phyloP scores from a whole-genome alignment of 1,284 basidiomycete genomes.

The Microstroma glucosiphilum region DNA sequence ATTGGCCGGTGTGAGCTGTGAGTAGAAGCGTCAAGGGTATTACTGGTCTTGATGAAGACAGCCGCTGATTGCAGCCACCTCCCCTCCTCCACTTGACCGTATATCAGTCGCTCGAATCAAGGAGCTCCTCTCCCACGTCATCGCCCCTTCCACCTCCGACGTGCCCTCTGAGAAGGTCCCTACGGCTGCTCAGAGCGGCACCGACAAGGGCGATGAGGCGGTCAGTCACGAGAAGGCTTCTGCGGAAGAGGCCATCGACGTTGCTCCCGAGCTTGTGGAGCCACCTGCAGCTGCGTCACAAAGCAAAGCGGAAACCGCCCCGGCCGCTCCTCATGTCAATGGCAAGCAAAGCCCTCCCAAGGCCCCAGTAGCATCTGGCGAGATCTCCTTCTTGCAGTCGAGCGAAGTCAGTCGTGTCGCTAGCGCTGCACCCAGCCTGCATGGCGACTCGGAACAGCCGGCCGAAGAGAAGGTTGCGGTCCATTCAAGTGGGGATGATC shows the following conservation, averaged over 20 bases:
- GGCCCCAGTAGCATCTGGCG: not conserved
- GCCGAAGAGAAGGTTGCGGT: not conserved
- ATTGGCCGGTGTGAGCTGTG: no score
- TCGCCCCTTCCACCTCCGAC: not conserved
- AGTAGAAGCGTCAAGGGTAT: no score
- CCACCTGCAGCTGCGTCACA: not conserved
- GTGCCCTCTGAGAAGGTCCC: no score
- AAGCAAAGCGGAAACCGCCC: not conserved
- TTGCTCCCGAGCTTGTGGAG: not conserved
- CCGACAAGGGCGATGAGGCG: not conserved
- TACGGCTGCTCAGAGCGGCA: not conserved
- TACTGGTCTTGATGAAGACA: no score
- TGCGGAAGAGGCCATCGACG: no score
- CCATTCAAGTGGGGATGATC: not conserved
- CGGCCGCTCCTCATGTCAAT: no score
- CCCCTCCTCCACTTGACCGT: no score
- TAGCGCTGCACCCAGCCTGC: slow-evolving; percentile 1
- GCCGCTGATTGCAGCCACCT: no score
- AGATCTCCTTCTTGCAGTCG: slow-evolving; percentile 13
- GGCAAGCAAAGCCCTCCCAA: no score
- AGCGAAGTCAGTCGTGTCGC: slow-evolving; percentile 13
- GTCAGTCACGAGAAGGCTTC: not conserved
- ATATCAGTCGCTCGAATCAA: not conserved
- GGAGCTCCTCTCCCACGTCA: not conserved
- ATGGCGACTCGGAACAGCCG: not conserved